Evolutionary conservation across 495 filamentous ascomycete genomes (phyloP).

Genomic region (Aspergillus funiculosus): DNA sequence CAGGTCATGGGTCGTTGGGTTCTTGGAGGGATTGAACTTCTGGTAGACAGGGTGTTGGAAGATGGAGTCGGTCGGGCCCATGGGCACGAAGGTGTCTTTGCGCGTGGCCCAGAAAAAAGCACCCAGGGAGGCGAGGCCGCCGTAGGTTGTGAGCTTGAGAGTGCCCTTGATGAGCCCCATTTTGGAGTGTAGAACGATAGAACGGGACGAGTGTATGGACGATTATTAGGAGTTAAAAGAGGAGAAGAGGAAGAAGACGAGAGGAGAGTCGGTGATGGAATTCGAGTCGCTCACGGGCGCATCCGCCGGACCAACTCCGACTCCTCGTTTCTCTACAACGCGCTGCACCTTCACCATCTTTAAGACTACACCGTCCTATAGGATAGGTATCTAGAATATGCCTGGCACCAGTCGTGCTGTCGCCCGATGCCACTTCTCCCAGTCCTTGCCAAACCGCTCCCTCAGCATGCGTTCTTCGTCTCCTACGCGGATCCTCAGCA

Average conservation of each 20-base stretch:
- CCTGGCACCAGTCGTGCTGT: conserved; percentile 26
- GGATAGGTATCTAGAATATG: conserved; percentile 9
- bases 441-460: conserved; percentile 34
- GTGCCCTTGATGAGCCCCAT: conserved; percentile 21
- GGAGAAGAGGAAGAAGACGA: conserved; percentile 1
- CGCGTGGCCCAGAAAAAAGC: conserved; percentile 40
- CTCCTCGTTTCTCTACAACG: not conserved
- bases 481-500: conserved; percentile 17
- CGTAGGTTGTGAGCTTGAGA: conserved; percentile 37
- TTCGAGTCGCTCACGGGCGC: not conserved
- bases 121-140: conserved; percentile 37
- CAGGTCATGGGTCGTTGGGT: conserved; percentile 56
- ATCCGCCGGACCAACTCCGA: conserved; percentile 4
- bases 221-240: not conserved
- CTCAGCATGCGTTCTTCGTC: conserved; percentile 43
- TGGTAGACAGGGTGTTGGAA: conserved; percentile 50
- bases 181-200: not conserved
- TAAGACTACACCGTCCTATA: not conserved
- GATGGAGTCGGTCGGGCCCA: conserved; percentile 53
- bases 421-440: conserved; percentile 38
- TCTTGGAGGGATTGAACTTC: conserved; percentile 55
- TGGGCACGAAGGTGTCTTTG: conserved; percentile 39
- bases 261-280: conserved; percentile 2
- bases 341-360: not conserved
- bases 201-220: not conserved